Evolutionary conservation across 371 early-diverging fungal species (phyloP), one percentile per base, ranked within the genome.

Genomic region (Mucor saturninus): DNA sequence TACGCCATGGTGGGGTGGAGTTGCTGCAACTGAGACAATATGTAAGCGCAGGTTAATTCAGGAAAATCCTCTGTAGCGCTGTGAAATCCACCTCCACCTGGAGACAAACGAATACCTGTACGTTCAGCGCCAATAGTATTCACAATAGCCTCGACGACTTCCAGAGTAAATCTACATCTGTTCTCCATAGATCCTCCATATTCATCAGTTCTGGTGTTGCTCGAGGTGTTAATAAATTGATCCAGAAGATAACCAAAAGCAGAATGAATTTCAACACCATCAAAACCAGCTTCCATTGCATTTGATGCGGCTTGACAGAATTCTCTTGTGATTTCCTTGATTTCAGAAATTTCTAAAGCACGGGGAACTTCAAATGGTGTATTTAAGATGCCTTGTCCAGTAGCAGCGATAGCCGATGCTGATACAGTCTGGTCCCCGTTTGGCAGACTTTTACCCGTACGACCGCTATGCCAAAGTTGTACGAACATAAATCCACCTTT

Each of bases 161-260:
- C 90, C 3, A 89, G 38, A 14, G 85, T 43, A 62, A 94, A 81
- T 1, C 92, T 81, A 11, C 74, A 75, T 35, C 93, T 82, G 73
- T 93, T 93, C 56, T 91, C 90, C 38, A 89, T 79, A 0, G 86
- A 81, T 30, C 91, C 91, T 56, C 89, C 91, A 67, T 94, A 96
- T 35, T 82, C 61, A 15, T 69, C 65, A 5, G 69, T 59, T 32
- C 65, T 62, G 26, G 83, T 59, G 73, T 96, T 96, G 40, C 86
- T 80, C 2, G 59, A 64, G 5, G 67, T 61, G 29, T 72, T 69
- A 21, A 75, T 61, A 37, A 92, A 91, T 55, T 87, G 84, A 58
- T 84, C 76, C 42, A 87, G 32, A 35, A 91, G 75, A 69, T 88
- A 91, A 1, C 89, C 89, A 58, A 88, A 83, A 0, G 88, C 90